A percentile compares a stretch with the other conserved stretches of the same genome.
phyloP scores from a whole-genome alignment of 2,329 filamentous ascomycete genomes.

The Talaromyces rugulosus region DNA sequence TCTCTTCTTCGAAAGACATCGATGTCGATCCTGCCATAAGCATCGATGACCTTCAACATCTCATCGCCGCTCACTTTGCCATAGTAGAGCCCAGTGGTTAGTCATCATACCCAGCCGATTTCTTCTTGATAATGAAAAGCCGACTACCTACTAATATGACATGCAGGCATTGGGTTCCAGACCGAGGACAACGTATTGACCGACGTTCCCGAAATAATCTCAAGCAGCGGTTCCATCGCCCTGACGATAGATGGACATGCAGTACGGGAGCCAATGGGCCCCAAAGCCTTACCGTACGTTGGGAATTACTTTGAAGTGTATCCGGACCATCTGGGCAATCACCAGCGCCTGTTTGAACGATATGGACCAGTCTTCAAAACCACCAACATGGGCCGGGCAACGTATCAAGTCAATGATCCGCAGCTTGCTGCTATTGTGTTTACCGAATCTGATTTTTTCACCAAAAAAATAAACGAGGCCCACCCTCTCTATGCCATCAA shows the following conservation, averaged over 20 bases:
- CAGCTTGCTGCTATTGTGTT: constrained; percentile 50
- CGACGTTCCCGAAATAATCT: neutral
- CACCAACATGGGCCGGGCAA: constrained; percentile 43
- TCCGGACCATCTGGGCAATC: constrained; percentile 56
- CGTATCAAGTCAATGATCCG: constrained; percentile 36
- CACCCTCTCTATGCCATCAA: constrained; percentile 29
- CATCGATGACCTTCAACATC: neutral
- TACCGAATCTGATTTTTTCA: constrained; percentile 50
- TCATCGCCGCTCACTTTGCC: constrained; percentile 3
- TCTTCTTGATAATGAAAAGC: too few species aligned
- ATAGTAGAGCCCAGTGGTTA: neutral
- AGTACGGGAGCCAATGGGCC: constrained; percentile 19
- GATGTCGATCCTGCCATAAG: neutral
- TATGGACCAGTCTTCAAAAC: constrained; percentile 53
- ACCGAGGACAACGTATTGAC: neutral
- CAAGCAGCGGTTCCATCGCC: neutral
- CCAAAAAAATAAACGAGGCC: constrained; percentile 45
- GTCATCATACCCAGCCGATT: neutral
- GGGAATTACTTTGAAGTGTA: constrained; percentile 55
- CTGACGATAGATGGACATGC: constrained; percentile 2
- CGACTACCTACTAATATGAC: too few species aligned
- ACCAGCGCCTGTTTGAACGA: constrained; percentile 50
- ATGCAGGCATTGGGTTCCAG: neutral
- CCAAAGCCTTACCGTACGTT: constrained; percentile 32
- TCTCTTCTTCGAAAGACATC: neutral